phyloP scores from a whole-genome alignment of 2,329 filamentous ascomycete genomes.

The Fusarium buharicum region DNA sequence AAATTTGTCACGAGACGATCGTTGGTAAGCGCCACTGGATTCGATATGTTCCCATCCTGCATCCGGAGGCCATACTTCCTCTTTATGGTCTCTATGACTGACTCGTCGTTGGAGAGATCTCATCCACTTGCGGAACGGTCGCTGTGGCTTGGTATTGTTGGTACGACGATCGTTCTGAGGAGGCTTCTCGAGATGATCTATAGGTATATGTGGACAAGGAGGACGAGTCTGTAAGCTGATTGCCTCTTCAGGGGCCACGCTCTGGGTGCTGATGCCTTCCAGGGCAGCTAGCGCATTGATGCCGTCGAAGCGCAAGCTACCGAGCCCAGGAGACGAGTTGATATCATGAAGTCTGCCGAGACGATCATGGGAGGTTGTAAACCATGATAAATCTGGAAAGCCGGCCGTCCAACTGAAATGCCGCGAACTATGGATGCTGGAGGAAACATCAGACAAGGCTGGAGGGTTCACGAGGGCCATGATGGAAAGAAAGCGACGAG shows the following conservation, averaged over 20 bases:
- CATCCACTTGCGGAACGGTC: slow-evolving; percentile 78
- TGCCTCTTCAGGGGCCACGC: slow-evolving; percentile 7
- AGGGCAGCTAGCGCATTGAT: slow-evolving; percentile 52
- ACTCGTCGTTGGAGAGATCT: slow-evolving; percentile 72
- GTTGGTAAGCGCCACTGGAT: slow-evolving; percentile 5
- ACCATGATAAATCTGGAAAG: slow-evolving; percentile 18
- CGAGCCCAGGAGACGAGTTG: slow-evolving; percentile 45
- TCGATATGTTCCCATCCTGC: slow-evolving; percentile 19
- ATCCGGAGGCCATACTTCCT: slow-evolving; percentile 8
- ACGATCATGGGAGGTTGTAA: slow-evolving; percentile 2
- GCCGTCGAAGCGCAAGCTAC: slow-evolving; percentile 43
- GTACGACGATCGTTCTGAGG: slow-evolving; percentile 14
- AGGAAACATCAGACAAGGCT: slow-evolving; percentile 50
- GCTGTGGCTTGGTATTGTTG: slow-evolving; percentile 34
- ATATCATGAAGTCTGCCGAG: slow-evolving; percentile 45
- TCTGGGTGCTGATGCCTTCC: slow-evolving; percentile 49
- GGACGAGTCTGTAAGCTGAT: slow-evolving; percentile 1
- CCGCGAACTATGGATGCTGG: slow-evolving; percentile 53
- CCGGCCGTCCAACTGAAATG: slow-evolving; percentile 52
- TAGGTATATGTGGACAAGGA: slow-evolving; percentile 42
- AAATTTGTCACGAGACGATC: slow-evolving; percentile 20
- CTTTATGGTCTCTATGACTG: slow-evolving; percentile 54
- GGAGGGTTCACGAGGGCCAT: slow-evolving; percentile 51
- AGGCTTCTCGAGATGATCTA: slow-evolving; percentile 36
- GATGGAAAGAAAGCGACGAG: slow-evolving; percentile 41